Evolutionary conservation across 164 flowering plant genomes (phyloP).

Genomic region (Berberis thunbergii): DNA sequence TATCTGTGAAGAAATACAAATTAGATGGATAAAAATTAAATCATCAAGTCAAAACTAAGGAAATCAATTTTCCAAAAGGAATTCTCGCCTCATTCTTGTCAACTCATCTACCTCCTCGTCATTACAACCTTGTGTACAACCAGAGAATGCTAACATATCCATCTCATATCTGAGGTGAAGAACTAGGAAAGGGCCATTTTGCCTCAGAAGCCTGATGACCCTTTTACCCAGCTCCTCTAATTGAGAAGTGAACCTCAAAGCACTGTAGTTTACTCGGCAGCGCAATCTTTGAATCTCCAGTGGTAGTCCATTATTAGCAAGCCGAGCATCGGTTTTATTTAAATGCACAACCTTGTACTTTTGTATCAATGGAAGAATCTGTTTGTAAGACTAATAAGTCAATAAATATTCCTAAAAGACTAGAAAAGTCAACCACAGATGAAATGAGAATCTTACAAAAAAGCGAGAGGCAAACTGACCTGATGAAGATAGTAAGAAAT

Average conservation of each 20-base stretch:
- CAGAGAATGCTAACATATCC: slow-evolving; percentile 98
- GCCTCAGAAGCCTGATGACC: slow-evolving; percentile 56
- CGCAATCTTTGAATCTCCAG: slow-evolving; percentile 75
- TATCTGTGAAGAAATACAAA: slow-evolving; percentile 30
- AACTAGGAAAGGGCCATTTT: slow-evolving; percentile 77
- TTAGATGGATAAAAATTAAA: neutral
- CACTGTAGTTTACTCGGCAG: slow-evolving; percentile 78
- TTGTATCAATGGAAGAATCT: slow-evolving; percentile 84
- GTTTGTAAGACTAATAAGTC: slow-evolving; percentile 11
- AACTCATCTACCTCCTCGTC: slow-evolving; percentile 71
- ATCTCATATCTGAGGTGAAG: slow-evolving; percentile 97
- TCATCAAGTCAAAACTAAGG: neutral
- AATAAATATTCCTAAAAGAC: neutral
- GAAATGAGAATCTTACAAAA: neutral
- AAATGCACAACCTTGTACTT: slow-evolving; percentile 76
- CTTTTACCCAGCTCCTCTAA: slow-evolving; percentile 80
- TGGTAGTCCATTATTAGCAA: slow-evolving; percentile 79
- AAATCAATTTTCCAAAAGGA: neutral
- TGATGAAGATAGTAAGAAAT: slow-evolving; percentile 65
- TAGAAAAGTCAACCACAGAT: no score
- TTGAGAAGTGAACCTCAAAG: slow-evolving; percentile 71
- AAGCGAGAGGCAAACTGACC: slow-evolving; percentile 21
- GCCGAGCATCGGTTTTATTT: slow-evolving; percentile 81
- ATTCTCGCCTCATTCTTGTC: slow-evolving; percentile 79
- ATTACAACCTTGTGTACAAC: slow-evolving; percentile 86